Evolutionary conservation across 2,329 filamentous ascomycete genomes (phyloP), one percentile per base, ranked within the genome.

Genomic region (Aurifilum marmelostoma): DNA sequence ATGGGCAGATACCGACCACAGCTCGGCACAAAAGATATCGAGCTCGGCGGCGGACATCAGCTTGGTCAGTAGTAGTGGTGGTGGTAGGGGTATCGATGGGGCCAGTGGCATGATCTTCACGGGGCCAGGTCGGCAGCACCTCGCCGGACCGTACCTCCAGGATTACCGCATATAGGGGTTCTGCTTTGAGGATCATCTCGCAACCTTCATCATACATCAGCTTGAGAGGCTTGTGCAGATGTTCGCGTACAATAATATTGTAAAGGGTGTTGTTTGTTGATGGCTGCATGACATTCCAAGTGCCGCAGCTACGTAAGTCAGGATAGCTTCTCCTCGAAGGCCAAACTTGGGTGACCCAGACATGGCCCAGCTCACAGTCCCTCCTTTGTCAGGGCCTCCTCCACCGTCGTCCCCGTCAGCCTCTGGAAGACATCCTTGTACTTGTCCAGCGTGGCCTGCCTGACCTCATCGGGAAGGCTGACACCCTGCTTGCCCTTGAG

Each of bases 401-500:
- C 77, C 74, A 84, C 82, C 27, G 81, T 82, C 72, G 82, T 81
- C 5, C 89, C 89, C 0, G 89, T 91, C 73, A 94, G 81, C 78
- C 83, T 87, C 82, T 90, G 84, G 79, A 88, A 97, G 0, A 91
- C 92, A 78, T 97, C 92, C 73, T 81, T 82, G 77, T 97, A 97
- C 80, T 92, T 92, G 67, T 83, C 85, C 47, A 84, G 84, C 2
- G 93, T 97, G 76, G 88, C 87, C 73, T 82, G 77, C 24, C 89
- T 88, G 67, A 97, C 85, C 65, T 94, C 89, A 4, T 89, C 85
- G 0, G 92, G 90, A 83, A 97, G 90, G 66, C 80, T 81, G 21
- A 96, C 91, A 1, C 87, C 90, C 34, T 90, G 84, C 80, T 92
- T 91, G 1, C 91, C 91, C 82, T 94, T 93, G 68, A 97, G 79